These are phyloP conservation scores for Alloteropsis semialata DNA, from an alignment of 176 grass and related monocot genomes.

Conservation along the genomic window DNA sequence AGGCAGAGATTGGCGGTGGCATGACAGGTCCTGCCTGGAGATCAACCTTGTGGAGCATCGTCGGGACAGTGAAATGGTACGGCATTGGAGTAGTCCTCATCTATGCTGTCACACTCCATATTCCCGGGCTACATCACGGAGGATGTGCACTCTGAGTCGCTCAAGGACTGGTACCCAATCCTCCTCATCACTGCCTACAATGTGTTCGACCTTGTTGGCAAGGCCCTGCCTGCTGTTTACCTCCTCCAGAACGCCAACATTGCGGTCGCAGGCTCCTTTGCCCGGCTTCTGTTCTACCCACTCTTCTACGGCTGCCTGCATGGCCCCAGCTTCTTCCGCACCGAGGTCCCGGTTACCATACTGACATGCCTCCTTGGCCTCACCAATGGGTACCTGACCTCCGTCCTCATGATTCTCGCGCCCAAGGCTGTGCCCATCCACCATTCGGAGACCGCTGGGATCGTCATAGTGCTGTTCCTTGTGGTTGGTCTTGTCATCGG, in stretches of 20 bases:
- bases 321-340: conserved; percentile 74
- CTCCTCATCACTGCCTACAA: conserved; percentile 86
- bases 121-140: conserved; percentile 95
- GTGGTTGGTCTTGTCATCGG: conserved; percentile 61
- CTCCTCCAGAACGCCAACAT: conserved; percentile 61
- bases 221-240: conserved; percentile 63
- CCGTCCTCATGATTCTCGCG: conserved; percentile 79
- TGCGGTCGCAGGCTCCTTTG: conserved; percentile 49
- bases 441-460: conserved; percentile 80
- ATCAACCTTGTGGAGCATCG: conserved; percentile 77
- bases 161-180: conserved; percentile 92
- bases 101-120: conserved; percentile 82
- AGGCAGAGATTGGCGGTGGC: conserved; percentile 49
- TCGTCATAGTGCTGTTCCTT: conserved; percentile 87
- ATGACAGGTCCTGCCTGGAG: conserved; percentile 77
- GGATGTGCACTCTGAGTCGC: conserved; percentile 82
- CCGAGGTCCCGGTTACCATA: conserved; percentile 72
- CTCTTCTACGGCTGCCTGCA: conserved; percentile 89
- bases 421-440: conserved; percentile 90
- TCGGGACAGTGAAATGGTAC: conserved; percentile 74
- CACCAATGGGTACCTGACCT: conserved; percentile 84
- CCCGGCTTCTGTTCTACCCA: conserved; percentile 75
- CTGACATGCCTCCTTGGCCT: conserved; percentile 78
- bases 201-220: conserved; percentile 83
- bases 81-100: conserved; percentile 69